These are phyloP conservation scores for Citrus glauca DNA, from an alignment of 345 rosid genomes.

Conservation along the genomic window DNA sequence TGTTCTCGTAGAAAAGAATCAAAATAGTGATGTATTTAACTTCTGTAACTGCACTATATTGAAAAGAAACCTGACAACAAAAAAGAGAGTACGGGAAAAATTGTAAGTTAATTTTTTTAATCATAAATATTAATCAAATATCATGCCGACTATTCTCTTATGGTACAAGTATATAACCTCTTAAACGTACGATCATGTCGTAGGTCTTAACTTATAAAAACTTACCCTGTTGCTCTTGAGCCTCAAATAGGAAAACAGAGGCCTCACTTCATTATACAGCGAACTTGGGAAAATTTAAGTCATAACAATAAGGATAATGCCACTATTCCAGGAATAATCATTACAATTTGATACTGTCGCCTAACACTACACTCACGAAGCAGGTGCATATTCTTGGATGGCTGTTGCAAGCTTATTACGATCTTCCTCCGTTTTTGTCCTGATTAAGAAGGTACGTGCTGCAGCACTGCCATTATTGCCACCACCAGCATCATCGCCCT, in stretches of 20 bases:
- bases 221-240: constrained; percentile 6
- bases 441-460: constrained; percentile 78
- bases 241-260: constrained; percentile 8
- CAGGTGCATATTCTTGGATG: constrained; percentile 80
- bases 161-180: constrained; percentile 18
- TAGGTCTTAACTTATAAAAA: constrained; percentile 9
- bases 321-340: constrained; percentile 1
- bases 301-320: background rate
- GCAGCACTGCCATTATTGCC: constrained; percentile 36
- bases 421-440: constrained; percentile 72
- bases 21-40: background rate
- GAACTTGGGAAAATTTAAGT: constrained; percentile 21
- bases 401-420: constrained; percentile 68
- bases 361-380: constrained; percentile 33
- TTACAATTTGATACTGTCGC: background rate
- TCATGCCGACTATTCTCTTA: background rate
- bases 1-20: background rate
- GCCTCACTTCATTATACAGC: constrained; percentile 9
- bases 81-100: background rate
- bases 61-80: background rate
- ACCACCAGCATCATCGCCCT: constrained; percentile 59
- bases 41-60: background rate
- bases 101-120: background rate
- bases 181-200: constrained; percentile 15
- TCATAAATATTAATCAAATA: background rate